Conservation (phyloP, 495 filamentous ascomycete species). For the Xylaria castorea region DNA sequence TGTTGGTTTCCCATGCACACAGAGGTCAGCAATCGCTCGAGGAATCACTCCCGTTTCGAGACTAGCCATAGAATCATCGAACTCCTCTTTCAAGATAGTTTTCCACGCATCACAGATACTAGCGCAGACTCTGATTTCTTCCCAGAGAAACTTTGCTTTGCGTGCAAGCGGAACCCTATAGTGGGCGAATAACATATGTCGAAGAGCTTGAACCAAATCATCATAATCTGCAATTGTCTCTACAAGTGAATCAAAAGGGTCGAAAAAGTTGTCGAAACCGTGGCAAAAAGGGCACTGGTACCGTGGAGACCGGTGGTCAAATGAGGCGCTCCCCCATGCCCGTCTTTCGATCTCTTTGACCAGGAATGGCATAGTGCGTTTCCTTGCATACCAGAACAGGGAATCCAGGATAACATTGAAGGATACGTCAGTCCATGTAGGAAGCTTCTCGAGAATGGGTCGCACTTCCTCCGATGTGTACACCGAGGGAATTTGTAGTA, state of each 20-base stretch:
- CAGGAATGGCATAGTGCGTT: background rate
- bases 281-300: conserved; percentile 21
- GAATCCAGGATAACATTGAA: conserved; percentile 13
- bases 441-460: background rate
- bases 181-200: conserved; percentile 14
- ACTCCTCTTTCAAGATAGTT: background rate
- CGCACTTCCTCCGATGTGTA: conserved; percentile 7
- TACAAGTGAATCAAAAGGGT: background rate
- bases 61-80: background rate
- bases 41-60: conserved; percentile 17
- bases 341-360: background rate
- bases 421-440: background rate
- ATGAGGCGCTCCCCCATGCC: background rate
- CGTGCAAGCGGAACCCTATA: background rate
- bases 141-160: conserved; percentile 15
- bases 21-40: conserved; percentile 15
- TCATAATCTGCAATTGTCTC: background rate
- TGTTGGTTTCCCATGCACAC: background rate
- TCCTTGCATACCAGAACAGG: conserved; percentile 23
- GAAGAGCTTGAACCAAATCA: background rate
- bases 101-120: conserved; percentile 12
- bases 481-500: background rate
- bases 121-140: background rate
- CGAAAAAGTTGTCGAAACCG: conserved; percentile 13
- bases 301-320: background rate